Percentiles rank a stretch among this genome's conserved stretches.
Evolutionary conservation across 371 early-diverging fungal species (phyloP).

Genomic region (Mucor plumbeus): DNA sequence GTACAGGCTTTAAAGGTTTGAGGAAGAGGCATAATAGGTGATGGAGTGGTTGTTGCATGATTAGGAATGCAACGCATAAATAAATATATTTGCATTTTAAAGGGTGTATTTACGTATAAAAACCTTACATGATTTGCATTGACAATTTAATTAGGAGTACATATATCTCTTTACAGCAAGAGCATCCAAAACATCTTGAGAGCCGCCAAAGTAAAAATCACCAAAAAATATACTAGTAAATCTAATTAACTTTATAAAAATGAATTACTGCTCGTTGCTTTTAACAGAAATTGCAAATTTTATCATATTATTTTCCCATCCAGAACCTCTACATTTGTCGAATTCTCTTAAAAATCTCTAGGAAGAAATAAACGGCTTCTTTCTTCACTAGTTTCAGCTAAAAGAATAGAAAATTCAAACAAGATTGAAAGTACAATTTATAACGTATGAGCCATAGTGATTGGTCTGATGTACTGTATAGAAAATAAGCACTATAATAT

Average conservation of each 20-base stretch:
- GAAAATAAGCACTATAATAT: too few relatives aligned
- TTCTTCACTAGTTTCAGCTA: not conserved
- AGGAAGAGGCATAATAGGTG: not conserved
- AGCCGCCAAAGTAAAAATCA: slow-evolving; percentile 25
- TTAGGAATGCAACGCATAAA: too few relatives aligned
- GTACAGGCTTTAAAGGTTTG: not conserved
- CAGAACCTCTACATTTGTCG: not conserved
- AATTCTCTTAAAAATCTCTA: not conserved
- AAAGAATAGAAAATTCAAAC: not conserved
- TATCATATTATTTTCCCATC: not conserved
- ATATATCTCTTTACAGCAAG: slow-evolving; percentile 27
- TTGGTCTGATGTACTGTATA: too few relatives aligned
- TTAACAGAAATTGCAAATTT: not conserved
- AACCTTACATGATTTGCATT: slow-evolving; percentile 7
- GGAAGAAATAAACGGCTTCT: not conserved
- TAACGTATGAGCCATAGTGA: not conserved
- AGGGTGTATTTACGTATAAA: not conserved
- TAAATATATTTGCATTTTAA: too few relatives aligned
- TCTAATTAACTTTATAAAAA: slow-evolving; percentile 12
- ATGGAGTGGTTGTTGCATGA: not conserved
- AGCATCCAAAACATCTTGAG: slow-evolving; percentile 27
- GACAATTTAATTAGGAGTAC: slow-evolving; percentile 20
- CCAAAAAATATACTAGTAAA: slow-evolving; percentile 33
- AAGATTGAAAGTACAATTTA: not conserved
- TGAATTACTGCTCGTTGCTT: not conserved